Base-by-base conservation (phyloP, 495 filamentous ascomycete species). In the Aspergillus biplanus region DNA sequence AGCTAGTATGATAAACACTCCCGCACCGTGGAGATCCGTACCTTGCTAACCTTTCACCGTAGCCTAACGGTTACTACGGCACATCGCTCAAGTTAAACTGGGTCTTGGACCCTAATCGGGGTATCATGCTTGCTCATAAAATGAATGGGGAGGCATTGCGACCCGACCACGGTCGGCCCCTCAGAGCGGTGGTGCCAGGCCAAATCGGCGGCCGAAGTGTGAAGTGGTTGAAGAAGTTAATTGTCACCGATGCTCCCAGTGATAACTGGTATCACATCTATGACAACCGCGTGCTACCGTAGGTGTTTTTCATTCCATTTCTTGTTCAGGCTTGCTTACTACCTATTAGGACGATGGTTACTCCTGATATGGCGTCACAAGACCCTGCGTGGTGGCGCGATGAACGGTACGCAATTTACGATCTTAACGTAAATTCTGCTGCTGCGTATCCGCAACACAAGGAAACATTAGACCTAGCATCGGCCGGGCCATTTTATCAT, bases 191-290 rank as follows among this genome's bases (percentile, higher is more conserved):
- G 5, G 91, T 98, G 7, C 94, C 94, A 0, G 93, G 94, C 5
- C 93, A 97, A 75, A 97, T 98, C 63, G 94, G 94, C 47, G 94
- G 93, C 6, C 82, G 94, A 52, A 97, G 92, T 73, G 93, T 98
- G 33, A 98, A 98, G 74, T 98, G 94, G 94, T 69, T 98, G 64
- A 96, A 90, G 79, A 88, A 82, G 47, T 83, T 98, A 55, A 90
- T 93, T 34, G 68, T 97, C 52, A 95, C 92, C 0, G 83, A 86
- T 6, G 73, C 75, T 5, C 94, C 94, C 0, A 96, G 92, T 69
- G 90, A 94, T 55, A 97, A 96, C 66, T 97, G 93, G 93, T 98
- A 97, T 66, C 94, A 98, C 73, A 92, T 96, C 58, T 92, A 96
- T 69, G 94, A 98, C 69, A 98, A 98, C 66, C 80, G 94, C 50